phyloP scores from a whole-genome alignment of 75 land plant species.

The Larix kaempferi region DNA sequence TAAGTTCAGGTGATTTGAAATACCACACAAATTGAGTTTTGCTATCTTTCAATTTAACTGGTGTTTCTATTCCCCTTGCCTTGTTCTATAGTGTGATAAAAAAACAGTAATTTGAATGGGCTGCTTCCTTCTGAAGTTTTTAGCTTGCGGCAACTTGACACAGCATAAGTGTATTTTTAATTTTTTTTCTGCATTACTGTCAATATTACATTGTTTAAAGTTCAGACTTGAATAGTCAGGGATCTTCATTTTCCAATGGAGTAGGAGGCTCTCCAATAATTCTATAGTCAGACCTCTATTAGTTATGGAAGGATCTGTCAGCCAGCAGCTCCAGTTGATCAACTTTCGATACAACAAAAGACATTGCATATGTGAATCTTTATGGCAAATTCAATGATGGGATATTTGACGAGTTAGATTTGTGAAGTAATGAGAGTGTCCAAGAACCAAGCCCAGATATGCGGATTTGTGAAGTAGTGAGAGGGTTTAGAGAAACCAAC shows the following conservation, averaged over 20 bases:
- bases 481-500: too few relatives aligned
- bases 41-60: too few relatives aligned
- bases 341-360: constrained; percentile 33
- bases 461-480: too few relatives aligned
- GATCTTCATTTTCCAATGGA: background rate
- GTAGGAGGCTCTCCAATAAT: constrained; percentile 55
- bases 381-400: too few relatives aligned
- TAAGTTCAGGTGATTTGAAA: constrained; percentile 20
- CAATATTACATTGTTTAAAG: too few relatives aligned
- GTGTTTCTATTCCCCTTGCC: too few relatives aligned
- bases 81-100: constrained; percentile 28
- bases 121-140: constrained; percentile 29
- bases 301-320: constrained; percentile 21
- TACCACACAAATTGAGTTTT: background rate
- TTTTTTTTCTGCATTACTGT: background rate
- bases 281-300: constrained; percentile 35
- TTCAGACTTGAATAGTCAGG: too few relatives aligned
- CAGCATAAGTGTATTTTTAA: constrained; percentile 32
- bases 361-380: too few relatives aligned
- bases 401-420: too few relatives aligned
- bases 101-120: constrained; percentile 37
- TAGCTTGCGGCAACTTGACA: constrained; percentile 39
- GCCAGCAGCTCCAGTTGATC: constrained; percentile 31
- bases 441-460: too few relatives aligned
- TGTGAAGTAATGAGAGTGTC: too few relatives aligned